Evolutionary conservation across 305 asterid genomes (phyloP), one percentile per base, ranked within the genome.

Genomic region (Stenogyne calaminthoides): DNA sequence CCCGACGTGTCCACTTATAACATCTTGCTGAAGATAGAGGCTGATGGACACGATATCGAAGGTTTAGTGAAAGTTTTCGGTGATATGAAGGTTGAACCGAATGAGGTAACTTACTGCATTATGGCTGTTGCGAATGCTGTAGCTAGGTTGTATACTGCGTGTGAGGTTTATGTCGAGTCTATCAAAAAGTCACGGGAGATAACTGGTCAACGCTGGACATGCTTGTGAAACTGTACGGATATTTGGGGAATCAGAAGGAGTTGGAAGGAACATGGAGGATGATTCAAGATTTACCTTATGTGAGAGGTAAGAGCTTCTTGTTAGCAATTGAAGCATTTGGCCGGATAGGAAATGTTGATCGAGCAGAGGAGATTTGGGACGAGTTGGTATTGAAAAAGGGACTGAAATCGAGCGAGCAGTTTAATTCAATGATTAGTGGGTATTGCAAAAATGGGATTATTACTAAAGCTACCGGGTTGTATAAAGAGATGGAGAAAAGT

Each of bases 201-300:
- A 95, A 95, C 82, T 92, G 99, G 99, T 88, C 98, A 1, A 91
- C 98, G 0, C 66, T 78, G 42, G 95, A 89, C 80, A 88, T 90
- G 70, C 96, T 92, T 47, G 58, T 90, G 76, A 85, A 87, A 72
- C 64, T 90, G 77, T 92, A 85, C 18, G 96, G 98, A 47, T 81
- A 82, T 80, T 70, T 95, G 79, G 81, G 92, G 70, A 90, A 80
- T 61, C 71, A 55, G 64, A 88, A 86, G 16, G 97, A 90, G 73
- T 79, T 95, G 37, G 94, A 84, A 69, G 79, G 82, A 73, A 81
- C 82, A 25, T 95, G 98, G 96, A 57, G 73, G 9, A 20, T 56
- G 42, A 86, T 92, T 84, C 88, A 69, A 76, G 86, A 73, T n/a
- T 86, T 85, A 11, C 88, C 97, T 8, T 78, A 85, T 71, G 80